phyloP scores from a whole-genome alignment of 768 basidiomycete species.

The Boletus coccyginus region DNA sequence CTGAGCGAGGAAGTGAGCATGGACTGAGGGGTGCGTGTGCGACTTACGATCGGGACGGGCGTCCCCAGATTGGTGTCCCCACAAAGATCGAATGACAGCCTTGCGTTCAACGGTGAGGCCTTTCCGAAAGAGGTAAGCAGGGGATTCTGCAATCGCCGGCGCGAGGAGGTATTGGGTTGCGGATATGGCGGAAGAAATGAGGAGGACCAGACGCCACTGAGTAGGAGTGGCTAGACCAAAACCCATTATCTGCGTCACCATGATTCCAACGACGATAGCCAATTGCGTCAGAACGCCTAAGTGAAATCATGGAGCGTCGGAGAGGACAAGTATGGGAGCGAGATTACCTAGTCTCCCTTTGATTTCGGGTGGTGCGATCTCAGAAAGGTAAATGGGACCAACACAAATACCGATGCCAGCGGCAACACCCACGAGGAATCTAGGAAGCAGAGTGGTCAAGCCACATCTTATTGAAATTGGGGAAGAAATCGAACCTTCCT shows the following conservation, averaged over 20 bases:
- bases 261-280: slow-evolving; percentile 81
- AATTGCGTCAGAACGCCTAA: slow-evolving; percentile 79
- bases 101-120: slow-evolving; percentile 51
- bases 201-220: slow-evolving; percentile 69
- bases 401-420: slow-evolving; percentile 74
- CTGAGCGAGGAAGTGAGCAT: slow-evolving; percentile 12
- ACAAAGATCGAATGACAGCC: slow-evolving; percentile 45
- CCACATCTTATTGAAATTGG: not conserved
- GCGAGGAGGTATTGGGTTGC: slow-evolving; percentile 55
- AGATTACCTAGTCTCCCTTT: slow-evolving; percentile 68
- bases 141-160: slow-evolving; percentile 63
- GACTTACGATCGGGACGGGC: slow-evolving; percentile 26
- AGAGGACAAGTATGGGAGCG: not conserved
- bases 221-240: slow-evolving; percentile 63
- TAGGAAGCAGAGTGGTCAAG: slow-evolving; percentile 22
- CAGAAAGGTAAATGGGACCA: slow-evolving; percentile 82
- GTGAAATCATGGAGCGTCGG: not conserved
- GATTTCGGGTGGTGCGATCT: slow-evolving; percentile 76
- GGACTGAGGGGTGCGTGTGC: not conserved
- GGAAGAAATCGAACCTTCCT: slow-evolving; percentile 53
- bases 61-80: slow-evolving; percentile 42
- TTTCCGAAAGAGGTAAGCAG: slow-evolving; percentile 57
- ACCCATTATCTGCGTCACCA: slow-evolving; percentile 80
- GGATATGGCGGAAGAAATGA: slow-evolving; percentile 57
- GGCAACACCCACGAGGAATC: slow-evolving; percentile 65